Base-by-base conservation (phyloP, 345 rosid species). In the Eucalyptus pauciflora region DNA sequence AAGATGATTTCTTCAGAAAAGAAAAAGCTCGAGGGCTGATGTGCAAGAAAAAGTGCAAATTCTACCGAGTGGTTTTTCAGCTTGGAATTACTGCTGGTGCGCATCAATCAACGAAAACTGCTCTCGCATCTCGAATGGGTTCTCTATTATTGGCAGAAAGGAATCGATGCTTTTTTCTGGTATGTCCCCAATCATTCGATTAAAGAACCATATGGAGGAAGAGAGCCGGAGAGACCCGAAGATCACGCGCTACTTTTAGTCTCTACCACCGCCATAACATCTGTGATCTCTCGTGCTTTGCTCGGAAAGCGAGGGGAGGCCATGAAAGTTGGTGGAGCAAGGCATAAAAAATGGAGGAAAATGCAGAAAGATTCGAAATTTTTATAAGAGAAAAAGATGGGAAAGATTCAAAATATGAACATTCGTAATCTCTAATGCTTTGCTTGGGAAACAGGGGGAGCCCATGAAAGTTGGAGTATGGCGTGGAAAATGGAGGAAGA, bases 361-460 rank as follows among this genome's bases (percentile, higher is more conserved):
- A 24, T 67, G 3, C 5, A 8, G 79, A 8, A 2, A 67, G 9
- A 52, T 52, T 1, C 24, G 7, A 18, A 52, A 18, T 0, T 0
- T 3, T 67, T 52, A 52, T 18, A 3, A 52, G 58, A 52, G 0
- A 20, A 52, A 18, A 52, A 52, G 10, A 52, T 20, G 20, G 58
- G 5, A 20, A 52, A 52, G 58, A 3, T 52, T 52, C 58, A 52
- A 7, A 7, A 20, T 52, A 3, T 52, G 46, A 71, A 37, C 25
- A 37, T 18, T 24, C 37, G 81, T 71, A 5, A 37, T 71, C 81
- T 37, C 7, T 37, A 43, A 29, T 71, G 27, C 81, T 41, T 37
- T 18, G 81, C 81, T 37, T 69, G 43, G 45, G 31, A 69, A 31
- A 37, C 76, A 31, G 22, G 24, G 7, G 43, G 22, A 31, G 22